Evolutionary conservation across 192 early-diverging fungal species (phyloP).

Genomic region (Chytriomyces hyalinus): DNA sequence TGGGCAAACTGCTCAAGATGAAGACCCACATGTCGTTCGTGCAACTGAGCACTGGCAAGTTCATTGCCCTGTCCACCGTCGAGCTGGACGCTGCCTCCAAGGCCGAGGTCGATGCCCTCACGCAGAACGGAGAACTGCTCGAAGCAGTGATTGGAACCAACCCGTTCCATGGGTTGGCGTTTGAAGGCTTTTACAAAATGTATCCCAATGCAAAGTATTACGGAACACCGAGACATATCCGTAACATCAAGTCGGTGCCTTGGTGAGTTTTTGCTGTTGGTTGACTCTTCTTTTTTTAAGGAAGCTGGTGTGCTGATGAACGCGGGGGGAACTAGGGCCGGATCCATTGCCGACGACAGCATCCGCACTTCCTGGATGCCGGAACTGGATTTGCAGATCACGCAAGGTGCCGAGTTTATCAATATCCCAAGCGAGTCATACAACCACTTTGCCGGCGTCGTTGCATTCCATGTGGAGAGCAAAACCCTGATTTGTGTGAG

Average conservation of each 20-base stretch:
- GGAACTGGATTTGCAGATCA: constrained; percentile 31
- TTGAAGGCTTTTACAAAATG: constrained; percentile 22
- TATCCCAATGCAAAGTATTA: constrained; percentile 35
- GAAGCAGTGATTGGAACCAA: constrained; percentile 39
- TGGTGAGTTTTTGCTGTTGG: background rate
- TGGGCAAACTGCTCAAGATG: constrained; percentile 15
- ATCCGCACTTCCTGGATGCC: constrained; percentile 14
- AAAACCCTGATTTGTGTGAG: constrained; percentile 20
- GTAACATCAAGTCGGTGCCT: constrained; percentile 8
- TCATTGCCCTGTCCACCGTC: constrained; percentile 35
- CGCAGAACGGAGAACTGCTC: constrained; percentile 35
- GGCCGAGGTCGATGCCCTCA: constrained; percentile 34
- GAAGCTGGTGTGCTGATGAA: background rate
- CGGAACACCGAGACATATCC: constrained; percentile 37
- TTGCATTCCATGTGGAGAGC: constrained; percentile 31
- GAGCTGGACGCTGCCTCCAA: constrained; percentile 26
- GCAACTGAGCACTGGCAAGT: constrained; percentile 8
- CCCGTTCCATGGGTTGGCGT: constrained; percentile 33
- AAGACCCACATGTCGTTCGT: constrained; percentile 35
- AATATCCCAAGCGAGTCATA: constrained; percentile 7
- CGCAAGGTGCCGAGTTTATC: constrained; percentile 26
- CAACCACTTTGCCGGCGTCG: constrained; percentile 34
- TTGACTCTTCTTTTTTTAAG: background rate
- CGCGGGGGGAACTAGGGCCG: background rate
- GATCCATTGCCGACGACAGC: constrained; percentile 14